Evolutionary conservation across 495 filamentous ascomycete species (phyloP).

Genomic region (Aspergillus indologenus): DNA sequence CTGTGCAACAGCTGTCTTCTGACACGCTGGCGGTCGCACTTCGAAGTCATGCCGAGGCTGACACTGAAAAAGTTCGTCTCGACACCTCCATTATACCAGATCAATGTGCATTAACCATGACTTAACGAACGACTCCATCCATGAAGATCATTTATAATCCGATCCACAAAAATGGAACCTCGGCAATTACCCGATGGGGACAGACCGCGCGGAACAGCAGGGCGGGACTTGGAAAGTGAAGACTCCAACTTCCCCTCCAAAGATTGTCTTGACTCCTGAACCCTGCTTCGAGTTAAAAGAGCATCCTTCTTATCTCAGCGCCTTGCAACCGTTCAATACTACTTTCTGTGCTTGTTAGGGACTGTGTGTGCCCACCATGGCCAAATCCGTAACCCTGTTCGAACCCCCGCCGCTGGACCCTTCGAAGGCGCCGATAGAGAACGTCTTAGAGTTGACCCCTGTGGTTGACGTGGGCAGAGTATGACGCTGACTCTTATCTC

Average conservation of each 20-base stretch:
- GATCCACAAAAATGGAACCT: slow-evolving; percentile 11
- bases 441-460: slow-evolving; percentile 78
- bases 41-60: neutral
- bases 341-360: neutral
- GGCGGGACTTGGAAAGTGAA: slow-evolving; percentile 6
- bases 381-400: slow-evolving; percentile 63
- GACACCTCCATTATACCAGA: neutral
- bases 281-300: neutral
- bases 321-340: neutral
- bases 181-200: slow-evolving; percentile 25
- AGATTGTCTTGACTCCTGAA: neutral
- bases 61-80: neutral
- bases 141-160: neutral
- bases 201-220: slow-evolving; percentile 11
- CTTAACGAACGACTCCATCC: neutral
- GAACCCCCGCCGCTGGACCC: slow-evolving; percentile 68
- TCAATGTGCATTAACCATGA: neutral
- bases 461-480: slow-evolving; percentile 78
- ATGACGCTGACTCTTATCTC: too few relatives aligned
- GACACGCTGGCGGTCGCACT: neutral
- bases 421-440: slow-evolving; percentile 79
- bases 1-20: neutral
- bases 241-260: neutral
- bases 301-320: neutral
- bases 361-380: slow-evolving; percentile 20